Base-by-base conservation (phyloP, 2,329 filamentous ascomycete genomes). In the Annulohypoxylon truncatum region DNA sequence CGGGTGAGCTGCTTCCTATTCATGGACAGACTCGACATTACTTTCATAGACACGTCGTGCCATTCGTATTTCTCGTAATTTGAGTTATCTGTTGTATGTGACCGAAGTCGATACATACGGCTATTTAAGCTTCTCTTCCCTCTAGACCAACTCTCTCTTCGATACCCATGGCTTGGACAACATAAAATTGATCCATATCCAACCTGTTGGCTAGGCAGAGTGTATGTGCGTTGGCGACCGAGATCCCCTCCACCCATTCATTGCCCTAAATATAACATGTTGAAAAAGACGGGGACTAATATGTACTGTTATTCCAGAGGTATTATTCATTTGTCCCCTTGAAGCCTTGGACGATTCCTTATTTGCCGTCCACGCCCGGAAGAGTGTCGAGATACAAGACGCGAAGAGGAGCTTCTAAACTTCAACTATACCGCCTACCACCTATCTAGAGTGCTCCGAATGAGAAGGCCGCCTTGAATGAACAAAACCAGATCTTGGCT, bases 401-500 rank as follows among this genome's bases (percentile, higher is more conserved):
- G n/a, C 29, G 44, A 57, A 38, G 54, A 44, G 53, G 38, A 62
- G 53, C 58, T 51, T 26, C 47, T 47, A 50, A 55, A 57, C 35
- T 46, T 46, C 50, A 35, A 46, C 48, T 59, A 54, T 57, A 59
- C 51, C 54, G 57, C 58, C 28, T 57, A 59, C 51, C 54, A 54
- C 58, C 28, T 52, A 60, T 63, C 58, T 63, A 61, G 65, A 58
- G 15, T 64, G 54, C 61, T 63, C 57, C 55, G 46, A 54, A 63
- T 44, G 51, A 31, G 48, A 54, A 48, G 46, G 47, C 54, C 59
- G n/a, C 52, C 52, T 47, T 58, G 55, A 59, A 61, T 50, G 56
- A 64, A 64, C 29, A 64, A 61, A 61, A 54, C 55, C 54, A 61
- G 46, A 50, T 50, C 61, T 55, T 55, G 62, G 54, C 33, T 38